Conservation (phyloP, 1,139 yeast species). For the Hemisphaericaspora subhashii region DNA sequence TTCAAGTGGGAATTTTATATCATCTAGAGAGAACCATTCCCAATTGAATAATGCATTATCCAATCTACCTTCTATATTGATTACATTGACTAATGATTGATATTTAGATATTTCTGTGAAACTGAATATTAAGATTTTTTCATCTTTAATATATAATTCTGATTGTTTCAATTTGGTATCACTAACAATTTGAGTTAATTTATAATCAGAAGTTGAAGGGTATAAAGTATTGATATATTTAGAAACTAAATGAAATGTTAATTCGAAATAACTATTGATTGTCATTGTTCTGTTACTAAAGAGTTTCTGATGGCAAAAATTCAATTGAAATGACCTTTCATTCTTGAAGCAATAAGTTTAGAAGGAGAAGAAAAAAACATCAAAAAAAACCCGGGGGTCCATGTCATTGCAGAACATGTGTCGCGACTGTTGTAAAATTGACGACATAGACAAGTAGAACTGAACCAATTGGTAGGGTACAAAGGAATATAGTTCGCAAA, state of each 20-base stretch:
- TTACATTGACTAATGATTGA: constrained; percentile 15
- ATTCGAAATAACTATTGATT: constrained; percentile 25
- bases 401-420: no score
- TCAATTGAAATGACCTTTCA: no score
- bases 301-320: neutral
- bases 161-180: constrained; percentile 15
- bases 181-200: constrained; percentile 9
- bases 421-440: no score
- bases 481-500: no score
- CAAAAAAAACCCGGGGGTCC: no score
- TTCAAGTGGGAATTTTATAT: constrained; percentile 24
- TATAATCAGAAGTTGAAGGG: constrained; percentile 10
- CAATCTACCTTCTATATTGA: constrained; percentile 18
- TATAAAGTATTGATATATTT: constrained; percentile 25
- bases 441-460: no score
- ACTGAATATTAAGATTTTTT: constrained; percentile 14
- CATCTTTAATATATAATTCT: constrained; percentile 12
- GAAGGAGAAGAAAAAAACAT: neutral
- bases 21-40: constrained; percentile 21
- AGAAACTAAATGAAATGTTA: constrained; percentile 26
- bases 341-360: neutral
- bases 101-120: constrained; percentile 13
- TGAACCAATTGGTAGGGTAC: no score
- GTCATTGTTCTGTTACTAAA: no score
- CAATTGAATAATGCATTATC: constrained; percentile 27